Percentiles rank a stretch among this genome's conserved stretches.
Evolutionary conservation across 805 yeast species (phyloP).

Genomic region (Ogataea degrootiae): DNA sequence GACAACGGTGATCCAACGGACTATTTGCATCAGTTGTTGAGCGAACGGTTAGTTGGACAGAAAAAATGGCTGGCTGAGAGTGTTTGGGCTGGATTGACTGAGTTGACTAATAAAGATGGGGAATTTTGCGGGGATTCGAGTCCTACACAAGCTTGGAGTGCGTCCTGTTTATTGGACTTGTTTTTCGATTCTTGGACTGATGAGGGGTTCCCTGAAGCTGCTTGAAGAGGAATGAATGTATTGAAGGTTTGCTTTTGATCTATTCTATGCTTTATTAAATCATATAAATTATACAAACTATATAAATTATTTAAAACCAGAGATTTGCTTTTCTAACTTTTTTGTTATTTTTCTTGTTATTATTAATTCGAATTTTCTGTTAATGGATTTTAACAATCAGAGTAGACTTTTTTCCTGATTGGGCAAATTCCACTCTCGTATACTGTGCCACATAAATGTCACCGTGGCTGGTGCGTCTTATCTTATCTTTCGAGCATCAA

Average conservation of each 20-base stretch:
- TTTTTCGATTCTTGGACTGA: conserved; percentile 55
- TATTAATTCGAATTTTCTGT: too few relatives aligned
- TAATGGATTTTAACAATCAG: too few relatives aligned
- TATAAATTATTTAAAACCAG: too few relatives aligned
- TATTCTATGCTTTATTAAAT: background rate
- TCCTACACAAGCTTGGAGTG: conserved; percentile 97
- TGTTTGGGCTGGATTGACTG: conserved; percentile 92
- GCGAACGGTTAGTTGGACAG: conserved; percentile 58
- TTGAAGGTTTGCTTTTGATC: background rate
- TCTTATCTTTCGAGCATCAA: too few relatives aligned
- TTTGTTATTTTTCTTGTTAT: background rate
- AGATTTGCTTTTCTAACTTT: too few relatives aligned
- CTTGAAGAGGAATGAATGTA: background rate
- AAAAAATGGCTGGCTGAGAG: conserved; percentile 67
- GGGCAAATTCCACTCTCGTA: too few relatives aligned
- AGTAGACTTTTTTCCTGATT: too few relatives aligned
- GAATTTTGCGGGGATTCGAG: conserved; percentile 78
- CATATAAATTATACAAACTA: too few relatives aligned
- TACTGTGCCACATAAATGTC: too few relatives aligned
- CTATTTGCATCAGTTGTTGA: conserved; percentile 53
- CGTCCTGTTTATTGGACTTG: conserved; percentile 78
- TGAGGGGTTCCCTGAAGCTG: conserved; percentile 10
- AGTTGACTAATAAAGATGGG: conserved; percentile 86
- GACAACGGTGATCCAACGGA: conserved; percentile 37
- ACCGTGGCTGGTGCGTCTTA: too few relatives aligned